A percentile compares a stretch with the other conserved stretches of the same genome.
These are phyloP conservation scores for Phytopythium helicoides DNA, from an alignment of 352 stramenopile genomes.

Conservation along the genomic window DNA sequence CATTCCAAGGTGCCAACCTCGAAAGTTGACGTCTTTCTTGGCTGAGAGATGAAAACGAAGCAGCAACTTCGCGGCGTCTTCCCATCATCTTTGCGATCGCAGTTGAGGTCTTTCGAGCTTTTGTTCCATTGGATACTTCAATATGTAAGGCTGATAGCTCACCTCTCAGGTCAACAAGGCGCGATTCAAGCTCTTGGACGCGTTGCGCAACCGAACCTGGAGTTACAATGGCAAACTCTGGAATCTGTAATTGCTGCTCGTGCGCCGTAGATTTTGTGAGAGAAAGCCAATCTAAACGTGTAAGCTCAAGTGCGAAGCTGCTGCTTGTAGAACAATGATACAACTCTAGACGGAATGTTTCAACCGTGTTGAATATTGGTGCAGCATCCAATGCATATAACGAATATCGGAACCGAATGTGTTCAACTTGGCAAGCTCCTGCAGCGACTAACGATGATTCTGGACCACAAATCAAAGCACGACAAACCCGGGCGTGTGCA, in stretches of 20 bases:
- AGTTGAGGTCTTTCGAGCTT: conserved; percentile 2
- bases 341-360: conserved; percentile 30
- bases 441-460: conserved; percentile 14
- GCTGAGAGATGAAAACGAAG: background rate
- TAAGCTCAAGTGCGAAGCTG: conserved; percentile 15
- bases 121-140: too few species aligned
- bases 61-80: background rate
- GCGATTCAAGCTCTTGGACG: conserved; percentile 8
- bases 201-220: conserved; percentile 11
- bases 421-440: conserved; percentile 20
- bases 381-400: conserved; percentile 21
- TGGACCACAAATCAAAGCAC: conserved; percentile 16
- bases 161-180: conserved; percentile 2
- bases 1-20: conserved; percentile 24
- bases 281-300: conserved; percentile 36
- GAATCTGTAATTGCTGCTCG: conserved; percentile 29
- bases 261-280: conserved; percentile 42
- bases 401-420: conserved; percentile 24
- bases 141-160: conserved; percentile 3
- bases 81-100: background rate
- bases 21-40: conserved; percentile 1
- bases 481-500: conserved; percentile 27
- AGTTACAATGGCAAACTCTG: conserved; percentile 24
- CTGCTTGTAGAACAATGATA: conserved; percentile 29
- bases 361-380: background rate